These are phyloP conservation scores for Paracoccidioides brasiliensis DNA, from an alignment of 2,329 filamentous ascomycete species.

Conservation along the genomic window DNA sequence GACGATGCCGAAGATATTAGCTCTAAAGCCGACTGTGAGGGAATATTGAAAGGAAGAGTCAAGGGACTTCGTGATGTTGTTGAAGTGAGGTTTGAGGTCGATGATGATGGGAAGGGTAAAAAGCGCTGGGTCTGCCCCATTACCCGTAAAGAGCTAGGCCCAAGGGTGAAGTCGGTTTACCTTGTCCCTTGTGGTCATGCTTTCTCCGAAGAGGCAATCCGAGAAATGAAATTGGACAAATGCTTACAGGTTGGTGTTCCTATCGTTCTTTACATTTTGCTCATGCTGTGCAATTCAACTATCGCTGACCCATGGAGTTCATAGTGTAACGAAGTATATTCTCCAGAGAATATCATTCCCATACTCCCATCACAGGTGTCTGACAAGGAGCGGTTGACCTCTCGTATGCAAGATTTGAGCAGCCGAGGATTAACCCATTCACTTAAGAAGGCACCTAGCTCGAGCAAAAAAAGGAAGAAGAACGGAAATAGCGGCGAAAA, in stretches of 20 bases:
- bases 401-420: constrained; percentile 55
- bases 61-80: constrained; percentile 76
- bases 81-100: constrained; percentile 62
- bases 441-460: constrained; percentile 61
- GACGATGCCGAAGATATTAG: constrained; percentile 41
- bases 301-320: not conserved
- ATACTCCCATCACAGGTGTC: constrained; percentile 60
- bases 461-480: constrained; percentile 59
- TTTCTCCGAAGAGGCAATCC: constrained; percentile 75
- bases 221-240: constrained; percentile 56
- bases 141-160: constrained; percentile 73
- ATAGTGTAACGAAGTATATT: constrained; percentile 64
- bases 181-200: constrained; percentile 91
- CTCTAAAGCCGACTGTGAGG: constrained; percentile 47
- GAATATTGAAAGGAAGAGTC: constrained; percentile 49
- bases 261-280: not conserved
- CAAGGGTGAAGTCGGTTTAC: constrained; percentile 68
- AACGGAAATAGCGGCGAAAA: constrained; percentile 36
- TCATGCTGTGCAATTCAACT: not conserved
- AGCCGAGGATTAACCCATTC: constrained; percentile 68
- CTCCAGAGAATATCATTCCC: constrained; percentile 62
- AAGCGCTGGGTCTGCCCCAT: constrained; percentile 70
- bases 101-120: constrained; percentile 26
- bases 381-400: constrained; percentile 55
- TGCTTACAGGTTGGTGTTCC: constrained; percentile 40